Percentiles rank a stretch among this genome's conserved stretches.
Evolutionary conservation across 352 stramenopile genomes (phyloP).

Genomic region (Globisporangium lucens): DNA sequence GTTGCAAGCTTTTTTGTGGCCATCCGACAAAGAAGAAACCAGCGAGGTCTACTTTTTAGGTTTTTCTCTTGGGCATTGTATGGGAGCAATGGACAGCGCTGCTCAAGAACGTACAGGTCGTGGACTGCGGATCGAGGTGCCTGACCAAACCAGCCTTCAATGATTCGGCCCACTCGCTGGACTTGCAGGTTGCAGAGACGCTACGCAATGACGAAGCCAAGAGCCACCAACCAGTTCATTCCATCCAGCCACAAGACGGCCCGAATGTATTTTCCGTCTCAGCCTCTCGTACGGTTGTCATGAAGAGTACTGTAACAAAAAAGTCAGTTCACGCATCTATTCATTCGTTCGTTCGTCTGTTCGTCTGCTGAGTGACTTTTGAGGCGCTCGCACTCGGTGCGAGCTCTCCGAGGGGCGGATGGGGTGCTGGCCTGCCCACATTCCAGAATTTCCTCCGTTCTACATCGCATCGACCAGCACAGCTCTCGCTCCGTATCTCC

Average conservation of each 20-base stretch:
- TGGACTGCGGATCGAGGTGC: background rate
- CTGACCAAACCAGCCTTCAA: background rate
- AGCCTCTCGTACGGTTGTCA: background rate
- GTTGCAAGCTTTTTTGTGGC: background rate
- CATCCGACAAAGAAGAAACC: background rate
- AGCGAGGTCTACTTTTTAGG: background rate
- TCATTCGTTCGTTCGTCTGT: background rate
- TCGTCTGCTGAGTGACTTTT: background rate
- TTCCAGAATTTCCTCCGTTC: background rate
- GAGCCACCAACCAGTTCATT: no score
- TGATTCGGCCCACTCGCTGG: background rate
- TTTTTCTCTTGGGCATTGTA: background rate
- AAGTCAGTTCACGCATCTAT: background rate
- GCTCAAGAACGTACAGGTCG: background rate
- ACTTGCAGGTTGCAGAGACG: background rate
- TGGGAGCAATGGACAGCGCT: background rate
- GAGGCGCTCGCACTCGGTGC: background rate
- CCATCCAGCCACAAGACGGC: background rate
- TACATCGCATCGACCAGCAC: background rate
- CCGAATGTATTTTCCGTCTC: background rate
- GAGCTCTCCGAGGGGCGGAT: background rate
- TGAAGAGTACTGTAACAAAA: background rate
- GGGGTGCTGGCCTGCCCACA: background rate
- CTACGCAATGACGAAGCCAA: background rate
- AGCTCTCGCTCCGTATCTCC: background rate